These are phyloP conservation scores for Orbilia ellipsospora DNA, from an alignment of 2,329 filamentous ascomycete species.

Conservation along the genomic window DNA sequence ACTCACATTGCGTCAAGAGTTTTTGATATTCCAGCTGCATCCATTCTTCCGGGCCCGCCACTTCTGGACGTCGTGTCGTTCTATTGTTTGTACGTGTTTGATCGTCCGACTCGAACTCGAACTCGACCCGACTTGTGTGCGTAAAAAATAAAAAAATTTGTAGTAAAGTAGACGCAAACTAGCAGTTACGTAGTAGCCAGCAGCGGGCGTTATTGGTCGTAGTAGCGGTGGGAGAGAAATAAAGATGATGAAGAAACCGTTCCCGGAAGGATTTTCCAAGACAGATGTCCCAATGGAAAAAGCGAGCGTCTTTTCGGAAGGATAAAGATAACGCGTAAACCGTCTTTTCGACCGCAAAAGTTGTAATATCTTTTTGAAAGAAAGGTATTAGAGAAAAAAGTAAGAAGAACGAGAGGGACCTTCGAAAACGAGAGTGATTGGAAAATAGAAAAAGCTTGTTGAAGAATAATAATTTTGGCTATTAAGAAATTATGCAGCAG, in stretches of 20 bases:
- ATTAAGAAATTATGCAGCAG: slow-evolving; percentile 9
- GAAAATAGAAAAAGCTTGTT: slow-evolving; percentile 13
- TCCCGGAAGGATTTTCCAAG: too few species aligned
- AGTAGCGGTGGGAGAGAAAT: too few species aligned
- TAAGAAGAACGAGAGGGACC: too few species aligned
- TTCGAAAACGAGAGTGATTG: slow-evolving; percentile 12
- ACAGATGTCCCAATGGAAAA: too few species aligned
- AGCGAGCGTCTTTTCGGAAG: too few species aligned
- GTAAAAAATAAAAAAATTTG: too few species aligned
- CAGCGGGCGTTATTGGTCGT: too few species aligned
- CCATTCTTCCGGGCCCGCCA: slow-evolving; percentile 30
- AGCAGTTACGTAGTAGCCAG: too few species aligned
- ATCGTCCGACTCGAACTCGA: slow-evolving; percentile 13
- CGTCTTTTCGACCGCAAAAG: too few species aligned
- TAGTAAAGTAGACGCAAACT: background rate
- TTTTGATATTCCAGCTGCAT: slow-evolving; percentile 54
- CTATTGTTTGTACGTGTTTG: slow-evolving; percentile 28
- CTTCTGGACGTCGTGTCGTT: slow-evolving; percentile 16
- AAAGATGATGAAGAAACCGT: background rate
- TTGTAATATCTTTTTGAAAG: too few species aligned
- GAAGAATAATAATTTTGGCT: slow-evolving; percentile 17
- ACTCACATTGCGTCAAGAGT: slow-evolving; percentile 54
- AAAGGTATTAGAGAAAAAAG: too few species aligned
- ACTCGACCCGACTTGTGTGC: too few species aligned
- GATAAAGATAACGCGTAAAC: slow-evolving; percentile 6